Conservation (phyloP, 148 eudicot genomes). For the Chenopodium berlandieri region DNA sequence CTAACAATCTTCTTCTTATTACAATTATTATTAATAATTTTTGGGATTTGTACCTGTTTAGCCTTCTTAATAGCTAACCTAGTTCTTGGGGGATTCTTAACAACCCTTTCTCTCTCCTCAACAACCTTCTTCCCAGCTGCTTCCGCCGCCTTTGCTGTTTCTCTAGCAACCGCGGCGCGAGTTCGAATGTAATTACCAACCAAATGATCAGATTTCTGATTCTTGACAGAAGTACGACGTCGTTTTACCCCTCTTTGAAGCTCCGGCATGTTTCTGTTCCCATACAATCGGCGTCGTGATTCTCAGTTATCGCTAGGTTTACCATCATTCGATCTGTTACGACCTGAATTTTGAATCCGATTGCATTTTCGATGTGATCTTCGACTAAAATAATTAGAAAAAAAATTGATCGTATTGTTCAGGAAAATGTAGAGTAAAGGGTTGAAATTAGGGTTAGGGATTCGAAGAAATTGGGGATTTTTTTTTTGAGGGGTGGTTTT, state of each 20-base stretch:
- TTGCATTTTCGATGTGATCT: conserved; percentile 17
- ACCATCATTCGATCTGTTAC: conserved; percentile 34
- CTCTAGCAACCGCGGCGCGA: conserved; percentile 52
- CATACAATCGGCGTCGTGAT: conserved; percentile 30
- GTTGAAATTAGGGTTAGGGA: not conserved
- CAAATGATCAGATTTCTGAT: conserved; percentile 23
- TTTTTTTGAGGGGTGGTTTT: conserved; percentile 6
- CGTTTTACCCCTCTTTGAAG: conserved; percentile 41
- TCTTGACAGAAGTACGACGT: conserved; percentile 37
- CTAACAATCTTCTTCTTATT: conserved; percentile 15
- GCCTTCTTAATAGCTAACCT: conserved; percentile 25
- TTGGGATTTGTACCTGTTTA: not conserved
- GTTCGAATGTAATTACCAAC: conserved; percentile 45
- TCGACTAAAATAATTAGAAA: not conserved
- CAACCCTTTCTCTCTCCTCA: not conserved
- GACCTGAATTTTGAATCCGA: conserved; percentile 14
- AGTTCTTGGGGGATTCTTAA: conserved; percentile 24
- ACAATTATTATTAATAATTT: not conserved
- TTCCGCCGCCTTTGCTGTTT: conserved; percentile 15
- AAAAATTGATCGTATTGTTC: not conserved
- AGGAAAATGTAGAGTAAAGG: not conserved
- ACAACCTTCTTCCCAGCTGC: not conserved
- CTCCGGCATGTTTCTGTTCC: conserved; percentile 54
- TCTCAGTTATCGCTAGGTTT: conserved; percentile 14
- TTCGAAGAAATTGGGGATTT: not conserved